Base-by-base conservation (phyloP, 257 asterid species). In the Thymus mandschuricus region DNA sequence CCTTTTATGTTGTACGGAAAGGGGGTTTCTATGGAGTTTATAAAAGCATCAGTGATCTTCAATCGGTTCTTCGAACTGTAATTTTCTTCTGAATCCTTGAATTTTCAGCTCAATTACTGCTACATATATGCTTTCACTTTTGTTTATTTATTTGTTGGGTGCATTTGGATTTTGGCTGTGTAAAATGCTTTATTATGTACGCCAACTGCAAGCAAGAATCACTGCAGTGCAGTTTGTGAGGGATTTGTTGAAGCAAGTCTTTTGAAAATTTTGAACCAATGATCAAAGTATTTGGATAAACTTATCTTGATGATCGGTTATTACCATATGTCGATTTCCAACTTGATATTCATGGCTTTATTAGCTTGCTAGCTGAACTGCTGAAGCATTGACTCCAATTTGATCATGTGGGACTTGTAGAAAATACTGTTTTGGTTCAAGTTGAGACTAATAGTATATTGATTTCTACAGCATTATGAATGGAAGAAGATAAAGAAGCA, bases 11-110 rank as follows among this genome's bases (percentile, higher is more conserved):
- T 40, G 97, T 91, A 27, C 82, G 87, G 28, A 94, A 86, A 76
- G 95, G 97, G n/a, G 87, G 81, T 59, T 71, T 77, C 59, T 79
- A 78, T 78, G 97, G 97, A 60, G 88, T 94, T 12, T 94, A 94
- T 83, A 94, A 56, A 30, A 94, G 96, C 86, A 81, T 89, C 7
- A 84, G 85, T 69, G 99, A 94, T 85, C 92, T 89, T 79, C 97
- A 93, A 75, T 82, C 92, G 33, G 78, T 87, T 46, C 88, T 89
- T 62, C 85, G 80, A 60, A 82, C 96, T 64, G 98, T 93, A 93
- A 82, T 44, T 30, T 65, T 55, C 70, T 70, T 73, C 59, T 5
- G 27, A 35, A 66, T 44, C 13, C 1, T 27, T 45, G 15, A 15
- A 12, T 13, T 72, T 77, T 50, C 34, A 31, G 30, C 57, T 58